Percentiles rank a stretch among this genome's conserved stretches.
These are phyloP conservation scores for Isoetes engelmannii DNA, from an alignment of 83 land plant genomes.

Conservation along the genomic window DNA sequence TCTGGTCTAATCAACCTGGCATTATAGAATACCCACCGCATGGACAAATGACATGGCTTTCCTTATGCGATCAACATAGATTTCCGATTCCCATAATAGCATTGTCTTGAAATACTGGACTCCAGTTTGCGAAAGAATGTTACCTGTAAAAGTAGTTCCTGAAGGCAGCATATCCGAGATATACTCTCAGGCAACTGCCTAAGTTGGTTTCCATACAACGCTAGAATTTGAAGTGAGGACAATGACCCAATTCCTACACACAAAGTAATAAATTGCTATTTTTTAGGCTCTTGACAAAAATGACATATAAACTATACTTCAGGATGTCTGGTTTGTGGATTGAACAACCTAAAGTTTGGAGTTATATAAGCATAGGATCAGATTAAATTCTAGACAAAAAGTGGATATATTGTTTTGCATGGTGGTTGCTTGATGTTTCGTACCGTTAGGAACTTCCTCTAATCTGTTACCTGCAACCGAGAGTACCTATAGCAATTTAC, in stretches of 20 bases:
- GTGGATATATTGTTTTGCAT: too few species aligned
- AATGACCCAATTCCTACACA: conserved; percentile 23
- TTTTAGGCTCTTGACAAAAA: too few species aligned
- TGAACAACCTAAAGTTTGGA: too few species aligned
- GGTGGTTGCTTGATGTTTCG: not conserved
- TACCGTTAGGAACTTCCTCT: conserved; percentile 24
- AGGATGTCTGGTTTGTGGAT: too few species aligned
- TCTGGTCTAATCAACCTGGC: too few species aligned
- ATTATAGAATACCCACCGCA: too few species aligned
- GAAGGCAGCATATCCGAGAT: conserved; percentile 22
- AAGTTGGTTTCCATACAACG: conserved; percentile 22
- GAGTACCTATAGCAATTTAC: conserved; percentile 15
- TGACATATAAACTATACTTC: too few species aligned
- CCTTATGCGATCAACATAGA: not conserved
- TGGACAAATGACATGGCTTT: not conserved
- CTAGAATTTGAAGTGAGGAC: conserved; percentile 21
- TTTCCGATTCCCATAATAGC: not conserved
- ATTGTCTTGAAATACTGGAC: not conserved
- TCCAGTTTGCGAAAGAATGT: too few species aligned
- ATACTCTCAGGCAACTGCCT: conserved; percentile 20
- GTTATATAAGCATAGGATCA: not conserved
- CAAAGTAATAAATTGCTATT: not conserved
- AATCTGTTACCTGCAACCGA: conserved; percentile 32
- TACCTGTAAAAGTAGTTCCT: conserved; percentile 33
- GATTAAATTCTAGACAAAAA: too few species aligned